A percentile compares a stretch with the other conserved stretches of the same genome.
phyloP scores from a whole-genome alignment of 108 stramenopile genomes.

The Aurantiochytrium sp. region DNA sequence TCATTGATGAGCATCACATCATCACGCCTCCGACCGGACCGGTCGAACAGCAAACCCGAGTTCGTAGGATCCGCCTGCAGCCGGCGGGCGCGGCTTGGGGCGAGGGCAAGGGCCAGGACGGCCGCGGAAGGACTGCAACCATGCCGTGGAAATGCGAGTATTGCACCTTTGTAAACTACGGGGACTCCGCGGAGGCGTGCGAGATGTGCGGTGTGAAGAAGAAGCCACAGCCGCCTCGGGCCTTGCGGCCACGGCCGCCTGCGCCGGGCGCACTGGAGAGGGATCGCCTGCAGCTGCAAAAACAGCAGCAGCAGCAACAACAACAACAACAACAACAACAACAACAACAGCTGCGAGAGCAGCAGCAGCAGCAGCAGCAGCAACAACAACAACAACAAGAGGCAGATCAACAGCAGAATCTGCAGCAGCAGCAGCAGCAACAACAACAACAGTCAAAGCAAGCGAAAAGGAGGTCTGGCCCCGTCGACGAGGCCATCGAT shows the following conservation, averaged over 20 bases:
- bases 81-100: no score
- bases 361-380: background rate
- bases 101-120: no score
- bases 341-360: no score
- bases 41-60: no score
- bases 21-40: no score
- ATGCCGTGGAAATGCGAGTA: conserved; percentile 12
- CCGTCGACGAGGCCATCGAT: background rate
- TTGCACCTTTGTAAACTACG: background rate
- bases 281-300: background rate
- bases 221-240: background rate
- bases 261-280: background rate
- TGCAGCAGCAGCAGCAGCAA: background rate
- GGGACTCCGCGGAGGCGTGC: background rate
- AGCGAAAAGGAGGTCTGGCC: background rate
- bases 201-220: background rate
- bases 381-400: no score
- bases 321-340: no score
- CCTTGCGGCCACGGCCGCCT: background rate
- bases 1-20: no score
- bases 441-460: background rate
- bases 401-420: background rate
- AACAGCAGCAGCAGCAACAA: background rate
- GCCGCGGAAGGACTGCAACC: no score
- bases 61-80: no score